Evolutionary conservation across 331 rosid genomes (phyloP), one percentile per base, ranked within the genome.

Genomic region (Rhamnella rubrinervis): DNA sequence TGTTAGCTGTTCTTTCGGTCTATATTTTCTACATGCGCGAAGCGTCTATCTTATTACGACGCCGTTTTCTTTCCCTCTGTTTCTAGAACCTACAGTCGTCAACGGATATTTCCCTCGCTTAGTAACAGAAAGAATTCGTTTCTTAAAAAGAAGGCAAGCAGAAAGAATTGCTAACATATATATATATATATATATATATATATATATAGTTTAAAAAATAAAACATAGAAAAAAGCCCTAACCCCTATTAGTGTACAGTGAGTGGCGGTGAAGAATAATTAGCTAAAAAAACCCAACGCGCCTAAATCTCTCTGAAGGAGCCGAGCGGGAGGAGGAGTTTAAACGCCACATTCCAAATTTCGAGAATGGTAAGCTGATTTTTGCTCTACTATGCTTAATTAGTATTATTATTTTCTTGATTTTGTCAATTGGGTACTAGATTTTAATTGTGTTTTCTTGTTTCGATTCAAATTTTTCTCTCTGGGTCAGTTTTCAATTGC

Each of bases 401-500:
- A 51, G 19, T 19, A 16, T 63, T 61, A 66, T 71, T 12, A 47
- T 62, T 61, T 47, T 20, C 18, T 1, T 14, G 38, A 19, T 50
- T 15, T 12, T 14, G 49, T 3, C 49, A 44, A 10, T 44, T 44
- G 49, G 49, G 11, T 44, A 44, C 14, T 44, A 14, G 49, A 44
- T 44, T 44, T 44, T 44, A 16, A 11, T 44, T 44, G 49, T 44
- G 11, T 9, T 9, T 44, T 14, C 40, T 28, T 52, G 6, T 21
- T 63, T 35, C 8, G 31, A n/a, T 64, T 77, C 35, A 41, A 40
- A 49, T 5, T 66, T 65, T 28, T 49, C 18, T 63, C 23, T 63
- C 19, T 75, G 76, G 26, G 26, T 71, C 85, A 93, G 98, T 93
- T 93, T 80, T 89, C 98, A 70, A 91, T 91, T 79, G 83, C 98